Conservation (phyloP, 1,284 basidiomycete species). For the Melampsora larici-populina region DNA sequence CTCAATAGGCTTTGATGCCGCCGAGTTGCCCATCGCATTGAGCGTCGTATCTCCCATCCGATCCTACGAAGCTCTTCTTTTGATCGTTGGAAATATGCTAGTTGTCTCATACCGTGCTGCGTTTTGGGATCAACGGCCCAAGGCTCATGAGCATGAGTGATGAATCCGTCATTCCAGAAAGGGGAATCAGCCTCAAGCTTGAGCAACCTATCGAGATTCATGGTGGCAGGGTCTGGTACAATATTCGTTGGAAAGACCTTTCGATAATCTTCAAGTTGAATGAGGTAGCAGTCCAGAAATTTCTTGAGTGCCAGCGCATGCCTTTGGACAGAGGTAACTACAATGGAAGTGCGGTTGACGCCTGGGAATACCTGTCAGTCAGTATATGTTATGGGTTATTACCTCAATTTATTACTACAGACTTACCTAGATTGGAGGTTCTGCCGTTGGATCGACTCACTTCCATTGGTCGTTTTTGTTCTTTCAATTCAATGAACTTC, state of each 20-base stretch:
- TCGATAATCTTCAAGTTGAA: too few species aligned
- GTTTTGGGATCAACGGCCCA: background rate
- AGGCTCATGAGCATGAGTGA: background rate
- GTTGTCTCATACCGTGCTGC: background rate
- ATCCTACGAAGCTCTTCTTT: constrained; percentile 1
- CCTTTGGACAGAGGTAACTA: too few species aligned
- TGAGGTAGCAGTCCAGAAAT: too few species aligned
- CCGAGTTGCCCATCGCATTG: background rate
- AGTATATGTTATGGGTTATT: too few species aligned
- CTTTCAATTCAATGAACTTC: background rate
- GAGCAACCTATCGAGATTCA: background rate
- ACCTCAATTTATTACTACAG: too few species aligned
- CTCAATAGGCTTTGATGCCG: background rate
- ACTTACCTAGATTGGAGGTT: constrained; percentile 12
- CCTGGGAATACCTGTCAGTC: too few species aligned
- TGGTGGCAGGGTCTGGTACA: too few species aligned
- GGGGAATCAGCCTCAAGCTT: background rate
- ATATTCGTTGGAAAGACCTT: too few species aligned
- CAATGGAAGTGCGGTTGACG: too few species aligned
- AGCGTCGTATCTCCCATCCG: background rate
- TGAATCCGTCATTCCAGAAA: background rate
- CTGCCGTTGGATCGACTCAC: background rate
- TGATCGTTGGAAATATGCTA: background rate
- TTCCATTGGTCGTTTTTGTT: constrained; percentile 9
- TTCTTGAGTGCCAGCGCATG: too few species aligned